phyloP scores from a whole-genome alignment of 352 stramenopile species.

The Globisporangium lucens region DNA sequence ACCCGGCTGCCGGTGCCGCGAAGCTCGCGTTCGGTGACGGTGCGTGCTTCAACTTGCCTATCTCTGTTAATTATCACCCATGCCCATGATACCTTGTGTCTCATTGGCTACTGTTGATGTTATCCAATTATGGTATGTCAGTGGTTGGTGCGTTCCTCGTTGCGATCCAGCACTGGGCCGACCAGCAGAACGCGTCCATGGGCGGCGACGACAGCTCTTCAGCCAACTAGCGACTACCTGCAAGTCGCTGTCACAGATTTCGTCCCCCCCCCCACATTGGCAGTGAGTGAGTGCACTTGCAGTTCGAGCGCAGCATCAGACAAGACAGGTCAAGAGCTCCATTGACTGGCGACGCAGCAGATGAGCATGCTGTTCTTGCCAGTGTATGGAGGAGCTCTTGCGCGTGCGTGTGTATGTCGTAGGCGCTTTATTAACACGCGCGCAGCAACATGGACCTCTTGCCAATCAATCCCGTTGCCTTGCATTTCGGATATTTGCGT shows the following conservation, averaged over 20 bases:
- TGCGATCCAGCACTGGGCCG: constrained; percentile 73
- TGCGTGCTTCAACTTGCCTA: constrained; percentile 25
- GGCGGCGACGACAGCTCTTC: constrained; percentile 5
- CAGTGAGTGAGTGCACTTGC: not conserved
- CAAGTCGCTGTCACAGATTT: not conserved
- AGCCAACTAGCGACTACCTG: constrained; percentile 1
- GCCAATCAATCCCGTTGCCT: not conserved
- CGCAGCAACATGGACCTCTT: not conserved
- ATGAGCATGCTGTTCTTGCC: not conserved
- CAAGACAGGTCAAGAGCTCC: not conserved
- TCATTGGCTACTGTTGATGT: not conserved
- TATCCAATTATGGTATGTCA: constrained; percentile 15
- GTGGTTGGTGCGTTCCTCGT: constrained; percentile 75
- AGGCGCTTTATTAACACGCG: not conserved
- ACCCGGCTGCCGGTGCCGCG: constrained; percentile 65
- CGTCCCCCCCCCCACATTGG: not conserved
- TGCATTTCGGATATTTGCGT: not conserved
- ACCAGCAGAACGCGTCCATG: constrained; percentile 54
- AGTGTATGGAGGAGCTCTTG: not conserved
- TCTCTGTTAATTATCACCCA: not conserved
- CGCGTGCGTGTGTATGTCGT: not conserved
- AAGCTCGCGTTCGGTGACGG: constrained; percentile 85
- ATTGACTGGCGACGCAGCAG: not conserved
- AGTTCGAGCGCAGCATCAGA: not conserved
- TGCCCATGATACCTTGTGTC: not conserved